These are phyloP conservation scores for Arthroderma sp. DNA, from an alignment of 2,329 filamentous ascomycete species.

Conservation along the genomic window DNA sequence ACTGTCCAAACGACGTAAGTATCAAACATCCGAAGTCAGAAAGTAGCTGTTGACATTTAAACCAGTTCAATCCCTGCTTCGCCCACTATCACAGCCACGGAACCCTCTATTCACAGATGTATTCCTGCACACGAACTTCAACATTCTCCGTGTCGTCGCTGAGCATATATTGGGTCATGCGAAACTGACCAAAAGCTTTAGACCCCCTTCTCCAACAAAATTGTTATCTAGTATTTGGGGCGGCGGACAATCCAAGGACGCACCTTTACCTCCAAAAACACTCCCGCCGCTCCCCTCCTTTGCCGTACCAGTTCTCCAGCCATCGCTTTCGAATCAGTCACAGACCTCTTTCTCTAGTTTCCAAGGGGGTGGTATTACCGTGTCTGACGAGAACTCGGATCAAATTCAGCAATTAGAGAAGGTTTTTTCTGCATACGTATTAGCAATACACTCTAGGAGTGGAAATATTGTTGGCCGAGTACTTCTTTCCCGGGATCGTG, in stretches of 20 bases:
- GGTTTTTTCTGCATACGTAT: constrained; percentile 69
- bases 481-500: constrained; percentile 54
- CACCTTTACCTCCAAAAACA: constrained; percentile 21
- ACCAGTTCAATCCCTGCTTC: constrained; percentile 58
- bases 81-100: constrained; percentile 52
- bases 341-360: constrained; percentile 31
- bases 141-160: constrained; percentile 57
- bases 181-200: constrained; percentile 47
- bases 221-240: constrained; percentile 71
- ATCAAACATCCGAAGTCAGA: neutral
- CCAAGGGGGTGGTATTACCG: constrained; percentile 34
- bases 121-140: constrained; percentile 64
- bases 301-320: constrained; percentile 28
- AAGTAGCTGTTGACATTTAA: constrained; percentile 4
- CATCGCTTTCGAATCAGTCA: constrained; percentile 13
- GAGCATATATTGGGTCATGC: constrained; percentile 51
- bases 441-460: constrained; percentile 70
- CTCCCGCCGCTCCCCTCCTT: constrained; percentile 27
- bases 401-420: constrained; percentile 66
- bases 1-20: constrained; percentile 58
- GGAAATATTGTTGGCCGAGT: constrained; percentile 72
- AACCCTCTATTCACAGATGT: constrained; percentile 40
- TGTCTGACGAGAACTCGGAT: constrained; percentile 44
- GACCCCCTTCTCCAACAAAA: constrained; percentile 79
- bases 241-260: constrained; percentile 34